A percentile compares a stretch with the other conserved stretches of the same genome.
These are phyloP conservation scores for Onygena corvina DNA, from an alignment of 2,329 filamentous ascomycete genomes.

Conservation along the genomic window DNA sequence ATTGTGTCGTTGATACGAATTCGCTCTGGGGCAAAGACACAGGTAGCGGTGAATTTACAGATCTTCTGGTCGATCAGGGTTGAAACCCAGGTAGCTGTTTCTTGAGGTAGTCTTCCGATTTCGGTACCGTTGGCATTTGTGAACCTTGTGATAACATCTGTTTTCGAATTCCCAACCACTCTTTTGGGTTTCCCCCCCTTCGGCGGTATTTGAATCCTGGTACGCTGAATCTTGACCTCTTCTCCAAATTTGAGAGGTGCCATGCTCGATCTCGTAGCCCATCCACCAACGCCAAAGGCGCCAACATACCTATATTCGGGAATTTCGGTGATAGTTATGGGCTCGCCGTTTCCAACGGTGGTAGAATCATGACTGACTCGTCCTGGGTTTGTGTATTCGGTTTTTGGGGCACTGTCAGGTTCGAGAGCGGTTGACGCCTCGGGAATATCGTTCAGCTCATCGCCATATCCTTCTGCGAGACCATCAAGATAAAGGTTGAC, in stretches of 20 bases:
- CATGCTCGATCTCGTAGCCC: slow-evolving; percentile 75
- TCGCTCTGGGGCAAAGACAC: slow-evolving; percentile 77
- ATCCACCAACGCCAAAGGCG: slow-evolving; percentile 80
- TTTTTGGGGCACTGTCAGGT: neutral
- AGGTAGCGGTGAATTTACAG: slow-evolving; percentile 74
- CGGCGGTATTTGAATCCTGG: slow-evolving; percentile 54
- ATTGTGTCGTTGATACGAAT: slow-evolving; percentile 85
- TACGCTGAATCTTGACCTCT: slow-evolving; percentile 70
- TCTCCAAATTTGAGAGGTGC: slow-evolving; percentile 71
- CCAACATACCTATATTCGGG: slow-evolving; percentile 66
- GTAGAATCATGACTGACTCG: neutral
- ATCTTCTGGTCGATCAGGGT: slow-evolving; percentile 81
- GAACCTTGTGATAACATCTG: slow-evolving; percentile 85
- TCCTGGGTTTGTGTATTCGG: neutral
- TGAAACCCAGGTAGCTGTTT: slow-evolving; percentile 83
- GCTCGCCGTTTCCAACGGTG: neutral
- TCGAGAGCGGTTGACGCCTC: neutral
- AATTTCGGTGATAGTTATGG: slow-evolving; percentile 14
- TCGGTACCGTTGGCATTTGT: slow-evolving; percentile 68
- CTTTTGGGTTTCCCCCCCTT: slow-evolving; percentile 38
- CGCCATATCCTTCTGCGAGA: slow-evolving; percentile 41
- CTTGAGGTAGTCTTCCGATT: slow-evolving; percentile 74
- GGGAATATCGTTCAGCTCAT: neutral
- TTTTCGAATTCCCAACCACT: slow-evolving; percentile 49
- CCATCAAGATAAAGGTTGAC: slow-evolving; percentile 55